phyloP scores from a whole-genome alignment of 2,329 filamentous ascomycete genomes.

The Colletotrichum cereale region DNA sequence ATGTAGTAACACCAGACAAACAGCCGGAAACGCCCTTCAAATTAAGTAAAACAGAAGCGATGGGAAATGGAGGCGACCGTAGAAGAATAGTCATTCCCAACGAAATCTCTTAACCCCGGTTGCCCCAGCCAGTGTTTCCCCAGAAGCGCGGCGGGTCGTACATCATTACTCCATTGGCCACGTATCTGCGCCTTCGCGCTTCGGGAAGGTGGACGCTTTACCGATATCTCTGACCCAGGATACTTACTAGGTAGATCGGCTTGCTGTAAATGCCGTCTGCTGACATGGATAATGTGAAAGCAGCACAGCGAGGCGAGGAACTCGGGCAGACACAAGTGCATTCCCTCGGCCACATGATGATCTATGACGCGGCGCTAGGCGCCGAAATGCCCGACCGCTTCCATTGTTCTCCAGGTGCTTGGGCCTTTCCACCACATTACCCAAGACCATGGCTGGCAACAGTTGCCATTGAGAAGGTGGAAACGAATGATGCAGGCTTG shows the following conservation, averaged over 20 bases:
- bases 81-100: background rate
- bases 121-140: constrained; percentile 5
- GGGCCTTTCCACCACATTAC: background rate
- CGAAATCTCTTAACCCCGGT: constrained; percentile 6
- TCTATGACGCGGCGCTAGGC: constrained; percentile 11
- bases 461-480: background rate
- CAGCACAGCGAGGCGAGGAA: background rate
- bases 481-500: background rate
- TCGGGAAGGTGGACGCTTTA: constrained; percentile 2
- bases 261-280: constrained; percentile 6
- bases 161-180: constrained; percentile 12
- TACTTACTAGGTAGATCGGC: background rate
- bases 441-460: background rate
- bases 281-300: background rate
- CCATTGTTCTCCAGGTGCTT: background rate
- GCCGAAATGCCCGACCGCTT: background rate
- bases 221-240: background rate
- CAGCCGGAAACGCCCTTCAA: background rate
- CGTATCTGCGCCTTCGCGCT: background rate
- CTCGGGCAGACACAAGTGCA: background rate
- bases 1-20: background rate
- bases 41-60: background rate
- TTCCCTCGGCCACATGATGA: constrained; percentile 13
- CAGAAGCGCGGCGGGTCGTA: background rate
- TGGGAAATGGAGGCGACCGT: background rate